These are phyloP conservation scores for Magnaporthiopsis poae DNA, from an alignment of 2,329 filamentous ascomycete species.

Conservation along the genomic window DNA sequence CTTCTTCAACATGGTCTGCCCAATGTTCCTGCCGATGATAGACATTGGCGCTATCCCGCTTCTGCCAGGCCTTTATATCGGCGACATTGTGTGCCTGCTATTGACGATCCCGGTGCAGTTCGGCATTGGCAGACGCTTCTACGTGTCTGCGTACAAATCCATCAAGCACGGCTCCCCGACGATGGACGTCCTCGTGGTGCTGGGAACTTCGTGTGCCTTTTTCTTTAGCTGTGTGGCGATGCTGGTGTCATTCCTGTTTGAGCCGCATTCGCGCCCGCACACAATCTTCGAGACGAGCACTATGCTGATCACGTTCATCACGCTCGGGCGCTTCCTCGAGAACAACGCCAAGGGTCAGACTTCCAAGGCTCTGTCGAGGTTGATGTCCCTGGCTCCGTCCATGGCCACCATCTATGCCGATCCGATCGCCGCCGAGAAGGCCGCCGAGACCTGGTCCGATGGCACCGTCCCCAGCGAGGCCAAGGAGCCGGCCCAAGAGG, in stretches of 20 bases:
- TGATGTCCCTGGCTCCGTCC: conserved; percentile 92
- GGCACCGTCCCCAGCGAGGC: conserved; percentile 27
- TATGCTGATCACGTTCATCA: conserved; percentile 96
- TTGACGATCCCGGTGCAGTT: conserved; percentile 93
- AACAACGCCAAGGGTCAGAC: conserved; percentile 94
- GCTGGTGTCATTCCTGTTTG: conserved; percentile 65
- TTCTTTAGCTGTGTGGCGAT: conserved; percentile 89
- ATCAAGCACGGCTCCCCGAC: conserved; percentile 83
- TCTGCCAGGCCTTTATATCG: conserved; percentile 71
- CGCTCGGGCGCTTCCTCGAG: conserved; percentile 80
- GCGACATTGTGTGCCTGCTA: conserved; percentile 71
- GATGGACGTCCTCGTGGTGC: conserved; percentile 91
- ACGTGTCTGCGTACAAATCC: conserved; percentile 85
- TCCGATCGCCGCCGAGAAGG: conserved; percentile 84
- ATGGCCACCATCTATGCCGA: conserved; percentile 96
- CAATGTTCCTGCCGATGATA: conserved; percentile 67
- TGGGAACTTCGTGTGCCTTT: conserved; percentile 91
- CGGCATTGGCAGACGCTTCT: conserved; percentile 89
- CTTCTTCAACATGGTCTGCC: conserved; percentile 83
- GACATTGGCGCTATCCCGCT: conserved; percentile 65
- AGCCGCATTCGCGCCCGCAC: conserved; percentile 68
- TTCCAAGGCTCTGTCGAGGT: conserved; percentile 78
- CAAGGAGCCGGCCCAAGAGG: conserved; percentile 36
- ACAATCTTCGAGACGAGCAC: conserved; percentile 97
- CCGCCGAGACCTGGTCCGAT: conserved; percentile 63